Evolutionary conservation across 1,139 yeast species (phyloP), one percentile per base, ranked within the genome.

Genomic region (Hyphopichia khmerensis): DNA sequence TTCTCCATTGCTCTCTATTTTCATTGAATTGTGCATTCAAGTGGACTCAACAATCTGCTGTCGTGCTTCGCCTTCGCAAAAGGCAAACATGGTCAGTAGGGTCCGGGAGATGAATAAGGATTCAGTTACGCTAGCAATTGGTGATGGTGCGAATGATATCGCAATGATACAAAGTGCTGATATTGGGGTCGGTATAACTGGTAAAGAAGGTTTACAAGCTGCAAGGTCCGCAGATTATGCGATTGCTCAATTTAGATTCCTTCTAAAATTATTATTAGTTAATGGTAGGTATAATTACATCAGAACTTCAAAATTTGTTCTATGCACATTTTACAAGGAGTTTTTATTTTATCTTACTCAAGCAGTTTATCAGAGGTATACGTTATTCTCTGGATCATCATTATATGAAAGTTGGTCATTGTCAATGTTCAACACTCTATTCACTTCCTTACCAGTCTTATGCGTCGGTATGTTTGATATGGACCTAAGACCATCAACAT

Each of bases 151-250:
- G 1, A 93, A 93, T 59, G 99, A 93, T 63, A 90, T 93, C 61
- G 98, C 99, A 2, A 93, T 93, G 99, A 93, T 93, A 49, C 98
- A 93, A 67, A 87, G 96, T 57, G 99, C 99, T 0, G 98, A 93
- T 64, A 91, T 93, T 44, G 99, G 99, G 18, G 82, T 93, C 47
- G 99, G 99, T 33, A 93, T 93, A 42, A 91, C 98, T 1, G 99
- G 99, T 38, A 87, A 86, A 53, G 99, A 93, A 67, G 99, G 99
- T 2, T 67, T 93, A 38, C 99, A 93, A 59, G 99, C 99, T 0
- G 96, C 99, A 0, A 73, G 99, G 52, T 79, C 96, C 0, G 85
- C 98, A 0, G 99, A 93, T 64, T 95, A 89, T 60, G 86, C 99
- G 1, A 87, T 93, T 60, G 99, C 96, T 0, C 99, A 93, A 62